Evolutionary conservation across 305 asterid species (phyloP), one percentile per base, ranked within the genome.

Genomic region (Plantago rigida): DNA sequence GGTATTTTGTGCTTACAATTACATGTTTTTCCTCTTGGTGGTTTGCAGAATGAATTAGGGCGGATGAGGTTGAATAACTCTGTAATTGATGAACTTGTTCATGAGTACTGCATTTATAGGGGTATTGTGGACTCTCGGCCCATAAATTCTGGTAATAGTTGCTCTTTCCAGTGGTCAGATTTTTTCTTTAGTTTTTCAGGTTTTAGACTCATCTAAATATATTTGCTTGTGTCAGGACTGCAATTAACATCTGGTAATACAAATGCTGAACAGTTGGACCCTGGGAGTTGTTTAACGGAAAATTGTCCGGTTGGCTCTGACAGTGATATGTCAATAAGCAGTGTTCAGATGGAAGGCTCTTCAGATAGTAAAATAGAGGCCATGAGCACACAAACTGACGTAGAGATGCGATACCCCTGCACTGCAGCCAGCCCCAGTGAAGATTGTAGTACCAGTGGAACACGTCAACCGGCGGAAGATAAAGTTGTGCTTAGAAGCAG

Each of bases 101-200:
- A 59, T 5, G 99, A 92, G 79, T 89, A 88, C 69, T 92, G 99
- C 72, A 69, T 92, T 69, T 92, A 88, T 68, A 78, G 96, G 82
- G 97, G 97, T 48, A 83, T 92, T 24, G 85, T 86, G 70, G 89
- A 82, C 79, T 71, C 82, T 57, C 69, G 62, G 69, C 66, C 69
- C 31, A 62, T 68, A 15, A 68, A 64, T 65, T 50, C 81, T 54
- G 84, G 96, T 81, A 67, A 64, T 1, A 12, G 70, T 31, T 48
- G 29, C 63, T 45, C 63, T 22, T 19, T 63, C 49, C 31, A 47
- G 46, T 62, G 57, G 56, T 51, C 49, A 0, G 51, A 10, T 64
- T 24, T 15, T 19, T 0, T 36, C 54, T 26, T 34, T 57, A 47
- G 42, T 14, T 55, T 71, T 56, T 14, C 53, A 39, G 22, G 14